Conservation (phyloP, 371 early-diverging fungal species). For the Mortierella sp. region DNA sequence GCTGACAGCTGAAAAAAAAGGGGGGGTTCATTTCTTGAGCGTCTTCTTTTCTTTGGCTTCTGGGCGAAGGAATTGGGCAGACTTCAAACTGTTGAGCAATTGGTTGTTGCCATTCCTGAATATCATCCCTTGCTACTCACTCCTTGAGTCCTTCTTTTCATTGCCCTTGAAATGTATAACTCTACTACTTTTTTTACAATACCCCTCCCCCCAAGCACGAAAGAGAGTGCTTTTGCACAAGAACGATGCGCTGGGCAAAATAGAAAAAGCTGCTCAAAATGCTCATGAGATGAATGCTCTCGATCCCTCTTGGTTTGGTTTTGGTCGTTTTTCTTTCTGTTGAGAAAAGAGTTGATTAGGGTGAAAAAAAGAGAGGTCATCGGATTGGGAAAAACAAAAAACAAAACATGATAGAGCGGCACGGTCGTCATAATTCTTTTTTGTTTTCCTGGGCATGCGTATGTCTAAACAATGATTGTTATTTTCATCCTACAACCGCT, state of each 20-base stretch:
- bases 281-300: conserved; percentile 10
- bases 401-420: background rate
- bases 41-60: background rate
- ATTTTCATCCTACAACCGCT: background rate
- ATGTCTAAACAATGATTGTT: background rate
- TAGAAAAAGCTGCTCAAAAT: background rate
- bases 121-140: background rate
- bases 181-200: background rate
- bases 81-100: background rate
- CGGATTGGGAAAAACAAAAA: background rate
- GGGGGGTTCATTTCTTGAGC: background rate
- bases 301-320: background rate
- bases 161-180: background rate
- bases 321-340: background rate
- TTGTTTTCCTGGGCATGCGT: background rate
- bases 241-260: background rate
- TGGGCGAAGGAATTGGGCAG: background rate
- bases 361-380: background rate
- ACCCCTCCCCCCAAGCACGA: background rate
- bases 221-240: background rate
- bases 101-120: background rate
- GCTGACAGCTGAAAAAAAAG: background rate
- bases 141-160: background rate
- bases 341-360: background rate
- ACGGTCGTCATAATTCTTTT: background rate